These are phyloP conservation scores for Chrysoporthe austroafricana DNA, from an alignment of 2,329 filamentous ascomycete species.

Conservation along the genomic window DNA sequence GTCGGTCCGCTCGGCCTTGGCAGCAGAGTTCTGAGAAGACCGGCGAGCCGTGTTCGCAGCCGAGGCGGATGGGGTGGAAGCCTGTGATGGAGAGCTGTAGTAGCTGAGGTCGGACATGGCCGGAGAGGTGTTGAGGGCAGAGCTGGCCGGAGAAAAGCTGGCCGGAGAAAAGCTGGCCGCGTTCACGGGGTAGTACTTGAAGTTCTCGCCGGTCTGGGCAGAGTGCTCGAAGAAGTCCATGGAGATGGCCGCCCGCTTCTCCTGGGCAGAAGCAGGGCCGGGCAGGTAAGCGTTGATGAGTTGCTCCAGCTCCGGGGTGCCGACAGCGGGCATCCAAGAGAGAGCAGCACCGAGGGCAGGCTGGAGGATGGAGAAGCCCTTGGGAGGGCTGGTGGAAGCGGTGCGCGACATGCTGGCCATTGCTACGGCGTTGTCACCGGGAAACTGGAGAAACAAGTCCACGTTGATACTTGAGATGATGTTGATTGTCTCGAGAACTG, in stretches of 20 bases:
- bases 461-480: background rate
- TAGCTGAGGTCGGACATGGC: slow-evolving; percentile 51
- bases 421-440: slow-evolving; percentile 18
- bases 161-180: slow-evolving; percentile 41
- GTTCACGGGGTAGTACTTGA: slow-evolving; percentile 59
- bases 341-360: slow-evolving; percentile 58
- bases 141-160: slow-evolving; percentile 49
- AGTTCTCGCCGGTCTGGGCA: slow-evolving; percentile 57
- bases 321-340: slow-evolving; percentile 69
- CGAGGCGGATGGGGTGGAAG: slow-evolving; percentile 26
- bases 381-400: slow-evolving; percentile 40
- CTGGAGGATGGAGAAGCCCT: slow-evolving; percentile 65
- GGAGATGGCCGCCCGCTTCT: slow-evolving; percentile 62
- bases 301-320: slow-evolving; percentile 63
- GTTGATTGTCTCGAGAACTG: background rate
- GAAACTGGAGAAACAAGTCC: slow-evolving; percentile 4
- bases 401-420: slow-evolving; percentile 44
- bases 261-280: slow-evolving; percentile 55
- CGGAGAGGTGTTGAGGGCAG: slow-evolving; percentile 55
- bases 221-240: slow-evolving; percentile 63
- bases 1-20: slow-evolving; percentile 40
- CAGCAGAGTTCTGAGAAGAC: slow-evolving; percentile 36
- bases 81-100: slow-evolving; percentile 42
- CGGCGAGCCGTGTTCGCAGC: slow-evolving; percentile 33
- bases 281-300: slow-evolving; percentile 62